A percentile compares a stretch with the other conserved stretches of the same genome.
phyloP scores from a whole-genome alignment of 2,329 filamentous ascomycete genomes.

The Phyllachora maydis region DNA sequence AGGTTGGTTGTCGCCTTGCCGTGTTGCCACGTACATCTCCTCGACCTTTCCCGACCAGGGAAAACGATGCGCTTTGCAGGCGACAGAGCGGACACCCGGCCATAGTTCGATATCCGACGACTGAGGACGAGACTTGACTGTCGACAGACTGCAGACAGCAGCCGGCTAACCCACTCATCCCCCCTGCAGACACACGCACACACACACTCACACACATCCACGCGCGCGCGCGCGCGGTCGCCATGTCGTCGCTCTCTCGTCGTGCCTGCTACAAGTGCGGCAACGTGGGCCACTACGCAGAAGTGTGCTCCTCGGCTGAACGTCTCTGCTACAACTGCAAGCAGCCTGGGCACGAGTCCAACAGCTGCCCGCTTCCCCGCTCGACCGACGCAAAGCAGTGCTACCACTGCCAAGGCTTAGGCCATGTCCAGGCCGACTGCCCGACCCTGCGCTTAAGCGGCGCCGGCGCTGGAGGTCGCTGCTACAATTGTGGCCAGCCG shows the following conservation, averaged over 20 bases:
- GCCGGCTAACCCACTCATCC: too few relatives aligned
- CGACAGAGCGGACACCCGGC: too few relatives aligned
- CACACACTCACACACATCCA: too few relatives aligned
- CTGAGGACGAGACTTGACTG: too few relatives aligned
- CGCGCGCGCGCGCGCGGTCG: too few relatives aligned
- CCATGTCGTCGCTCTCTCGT: slow-evolving; percentile 63
- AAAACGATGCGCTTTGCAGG: too few relatives aligned
- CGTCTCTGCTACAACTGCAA: slow-evolving; percentile 98
- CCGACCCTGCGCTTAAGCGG: slow-evolving; percentile 85
- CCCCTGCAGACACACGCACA: too few relatives aligned
- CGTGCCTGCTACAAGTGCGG: slow-evolving; percentile 71
- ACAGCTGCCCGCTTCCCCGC: slow-evolving; percentile 86
- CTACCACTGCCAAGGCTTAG: slow-evolving; percentile 97
- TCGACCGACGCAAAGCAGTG: slow-evolving; percentile 99
- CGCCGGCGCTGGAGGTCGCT: slow-evolving; percentile 63
- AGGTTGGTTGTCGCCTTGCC: too few relatives aligned
- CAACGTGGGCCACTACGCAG: slow-evolving; percentile 61
- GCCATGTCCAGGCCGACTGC: slow-evolving; percentile 97
- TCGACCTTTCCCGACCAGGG: too few relatives aligned
- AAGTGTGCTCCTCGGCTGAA: slow-evolving; percentile 95
- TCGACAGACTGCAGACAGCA: too few relatives aligned
- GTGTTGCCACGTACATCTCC: too few relatives aligned
- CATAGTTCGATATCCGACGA: too few relatives aligned
- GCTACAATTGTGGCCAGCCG: slow-evolving; percentile 89
- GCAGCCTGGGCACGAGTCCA: slow-evolving; percentile 62